Evolutionary conservation across 805 yeast species (phyloP).

Genomic region (Danielia reshetovae): DNA sequence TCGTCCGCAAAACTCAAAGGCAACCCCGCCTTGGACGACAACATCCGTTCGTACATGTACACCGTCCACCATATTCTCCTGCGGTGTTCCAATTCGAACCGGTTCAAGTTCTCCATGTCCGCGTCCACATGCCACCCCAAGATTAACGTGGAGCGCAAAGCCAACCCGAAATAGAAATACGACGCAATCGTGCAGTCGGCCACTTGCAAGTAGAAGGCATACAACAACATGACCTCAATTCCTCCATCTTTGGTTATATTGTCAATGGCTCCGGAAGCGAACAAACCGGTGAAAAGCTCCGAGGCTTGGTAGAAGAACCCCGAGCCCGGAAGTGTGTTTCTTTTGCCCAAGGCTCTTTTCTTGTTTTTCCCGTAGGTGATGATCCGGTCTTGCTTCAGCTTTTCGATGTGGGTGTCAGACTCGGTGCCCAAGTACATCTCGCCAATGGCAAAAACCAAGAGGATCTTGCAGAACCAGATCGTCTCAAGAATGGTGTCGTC

Average conservation of each 20-base stretch:
- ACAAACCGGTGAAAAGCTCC: conserved; percentile 70
- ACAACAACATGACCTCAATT: conserved; percentile 66
- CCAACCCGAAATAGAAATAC: conserved; percentile 75
- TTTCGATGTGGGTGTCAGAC: conserved; percentile 54
- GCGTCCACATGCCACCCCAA: conserved; percentile 83
- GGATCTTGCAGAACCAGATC: conserved; percentile 75
- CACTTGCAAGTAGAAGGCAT: conserved; percentile 77
- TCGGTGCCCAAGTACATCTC: conserved; percentile 81
- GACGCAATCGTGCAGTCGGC: conserved; percentile 83
- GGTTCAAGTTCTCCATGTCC: conserved; percentile 53
- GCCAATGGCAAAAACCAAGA: conserved; percentile 72
- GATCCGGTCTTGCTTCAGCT: conserved; percentile 21
- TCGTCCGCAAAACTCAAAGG: conserved; percentile 78
- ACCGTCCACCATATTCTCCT: conserved; percentile 48
- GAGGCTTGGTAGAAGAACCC: conserved; percentile 77
- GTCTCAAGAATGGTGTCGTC: conserved; percentile 65
- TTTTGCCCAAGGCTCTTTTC: conserved; percentile 13
- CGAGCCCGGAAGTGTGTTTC: conserved; percentile 65
- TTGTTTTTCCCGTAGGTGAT: conserved; percentile 15
- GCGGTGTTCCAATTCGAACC: conserved; percentile 53
- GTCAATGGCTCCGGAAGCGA: conserved; percentile 77
- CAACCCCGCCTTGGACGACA: conserved; percentile 76
- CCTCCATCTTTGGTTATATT: conserved; percentile 78
- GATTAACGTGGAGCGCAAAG: conserved; percentile 65
- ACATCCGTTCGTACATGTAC: conserved; percentile 60